Base-by-base conservation (phyloP, 2,329 filamentous ascomycete species). In the Fusarium coffeatum region DNA sequence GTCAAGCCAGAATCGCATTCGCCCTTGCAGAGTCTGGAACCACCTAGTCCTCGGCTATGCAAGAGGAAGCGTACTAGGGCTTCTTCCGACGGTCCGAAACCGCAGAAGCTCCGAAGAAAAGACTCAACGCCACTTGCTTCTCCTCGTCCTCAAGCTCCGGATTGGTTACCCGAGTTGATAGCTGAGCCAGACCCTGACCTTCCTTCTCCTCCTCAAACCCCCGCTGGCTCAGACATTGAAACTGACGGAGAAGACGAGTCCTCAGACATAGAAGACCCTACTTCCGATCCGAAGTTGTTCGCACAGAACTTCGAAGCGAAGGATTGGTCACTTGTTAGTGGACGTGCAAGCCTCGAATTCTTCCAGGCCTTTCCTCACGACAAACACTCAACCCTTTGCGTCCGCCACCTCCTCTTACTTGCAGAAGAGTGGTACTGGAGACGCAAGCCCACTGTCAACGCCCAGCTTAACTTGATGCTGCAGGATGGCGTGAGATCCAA, bases 291-390 rank as follows among this genome's bases (percentile, higher is more conserved):
- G 13, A 71, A 66, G 23, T 43, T 45, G 22, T 72, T 71, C 32
- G 54, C 48, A 15, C 67, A 61, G 23, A 53, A 51, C 28, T 30
- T 23, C 25, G 46, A 45, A 18, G n/a, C 54, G 10, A 30, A 18
- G 18, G 20, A 48, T 11, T 50, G 53, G 58, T 46, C 53, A 13
- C 47, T 49, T 15, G 30, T 41, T 5, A 48, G 23, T 20, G 30
- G 16, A 50, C 22, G 42, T n/a, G 25, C 25, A 13, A 43, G 20
- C 27, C 45, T 72, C 12, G 66, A 72, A 28, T 61, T 55, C 50
- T 71, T 68, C 43, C 69, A 68, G 22, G 69, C 63, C 27, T 71
- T 71, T 49, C 69, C 69, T 45, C 69, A 72, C 20, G 61, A 70
- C 40, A 63, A 37, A 18, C n/a, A 43, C 22, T 55, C 69, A 23